Base-by-base conservation (phyloP, 257 asterid species). In the Fraxinus quadrangulata region DNA sequence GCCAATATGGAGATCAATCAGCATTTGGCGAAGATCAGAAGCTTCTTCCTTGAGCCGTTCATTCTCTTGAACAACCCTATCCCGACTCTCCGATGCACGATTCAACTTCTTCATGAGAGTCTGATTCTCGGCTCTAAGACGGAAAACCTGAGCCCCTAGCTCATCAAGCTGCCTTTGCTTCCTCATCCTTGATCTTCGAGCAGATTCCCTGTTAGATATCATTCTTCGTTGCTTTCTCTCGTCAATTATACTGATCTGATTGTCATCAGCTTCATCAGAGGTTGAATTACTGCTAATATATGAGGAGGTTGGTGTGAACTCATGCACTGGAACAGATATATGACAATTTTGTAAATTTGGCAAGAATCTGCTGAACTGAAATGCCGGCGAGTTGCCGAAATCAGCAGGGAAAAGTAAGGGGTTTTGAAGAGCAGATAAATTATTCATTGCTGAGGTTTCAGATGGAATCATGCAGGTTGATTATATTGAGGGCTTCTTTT, bases 171-270 rank as follows among this genome's bases (percentile, higher is more conserved):
- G 92, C 33, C 92, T 83, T 77, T 86, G 92, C 39, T 89, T 89
- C 16, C 94, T 80, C 89, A 89, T 86, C 87, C 94, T 83, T 8
- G 94, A 89, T 56, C 94, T 70, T 6, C 94, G 84, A 11, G 94
- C 94, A 0, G 94, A 89, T 17, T 89, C 94, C 42, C 94, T 26
- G 81, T 89, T 89, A 0, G 94, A 89, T 19, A 89, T 79, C 94
- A 86, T 89, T 70, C 94, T 73, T 79, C 92, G 74, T 63, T 83
- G 87, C 79, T 68, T 84, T 45, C 94, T 54, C 82, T 83, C 90
- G 11, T 86, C 84, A n/a, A 73, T 72, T 73, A 81, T 28, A 79
- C 72, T 66, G 0, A 42, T 30, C 21, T 77, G 88, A 13, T 78
- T 75, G 24, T 85, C 89, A n/a, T 84, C 90, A 0, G 89, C 86